Percentiles rank a stretch among this genome's conserved stretches.
Conservation (phyloP, 257 asterid genomes). For the Plantago ovata region DNA sequence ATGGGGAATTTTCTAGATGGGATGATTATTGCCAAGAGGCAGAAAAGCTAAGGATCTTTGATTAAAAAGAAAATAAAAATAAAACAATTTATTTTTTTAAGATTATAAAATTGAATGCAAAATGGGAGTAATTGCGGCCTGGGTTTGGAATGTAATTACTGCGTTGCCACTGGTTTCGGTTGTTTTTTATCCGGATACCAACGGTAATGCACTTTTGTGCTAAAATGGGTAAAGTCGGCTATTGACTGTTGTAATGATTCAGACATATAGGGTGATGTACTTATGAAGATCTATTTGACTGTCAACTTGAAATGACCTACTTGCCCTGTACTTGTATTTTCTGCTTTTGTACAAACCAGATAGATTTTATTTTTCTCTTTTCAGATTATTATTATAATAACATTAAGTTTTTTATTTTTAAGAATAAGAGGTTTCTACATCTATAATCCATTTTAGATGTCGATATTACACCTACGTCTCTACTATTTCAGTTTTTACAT, state of each 20-base stretch:
- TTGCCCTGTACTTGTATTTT: neutral
- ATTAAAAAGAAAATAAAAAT: neutral
- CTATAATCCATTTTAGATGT: no score
- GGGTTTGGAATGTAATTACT: constrained; percentile 20
- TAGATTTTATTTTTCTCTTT: neutral
- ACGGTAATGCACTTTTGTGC: constrained; percentile 24
- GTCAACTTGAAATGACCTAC: neutral
- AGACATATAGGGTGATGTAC: constrained; percentile 16
- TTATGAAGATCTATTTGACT: constrained; percentile 20
- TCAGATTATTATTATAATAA: no score
- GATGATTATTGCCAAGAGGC: constrained; percentile 21
- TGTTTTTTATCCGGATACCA: neutral
- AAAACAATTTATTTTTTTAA: constrained; percentile 6
- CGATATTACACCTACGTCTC: no score
- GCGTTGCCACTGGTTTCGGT: constrained; percentile 35
- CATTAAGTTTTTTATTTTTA: no score
- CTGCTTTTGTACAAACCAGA: no score
- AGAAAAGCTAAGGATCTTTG: constrained; percentile 40
- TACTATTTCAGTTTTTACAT: no score
- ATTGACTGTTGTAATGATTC: constrained; percentile 30
- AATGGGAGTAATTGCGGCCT: constrained; percentile 27
- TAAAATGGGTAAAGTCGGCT: constrained; percentile 38
- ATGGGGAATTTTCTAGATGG: constrained; percentile 20
- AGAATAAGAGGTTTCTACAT: no score
- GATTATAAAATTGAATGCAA: constrained; percentile 20